Evolutionary conservation across 352 stramenopile species (phyloP).

Genomic region (Phytophthora sp.): DNA sequence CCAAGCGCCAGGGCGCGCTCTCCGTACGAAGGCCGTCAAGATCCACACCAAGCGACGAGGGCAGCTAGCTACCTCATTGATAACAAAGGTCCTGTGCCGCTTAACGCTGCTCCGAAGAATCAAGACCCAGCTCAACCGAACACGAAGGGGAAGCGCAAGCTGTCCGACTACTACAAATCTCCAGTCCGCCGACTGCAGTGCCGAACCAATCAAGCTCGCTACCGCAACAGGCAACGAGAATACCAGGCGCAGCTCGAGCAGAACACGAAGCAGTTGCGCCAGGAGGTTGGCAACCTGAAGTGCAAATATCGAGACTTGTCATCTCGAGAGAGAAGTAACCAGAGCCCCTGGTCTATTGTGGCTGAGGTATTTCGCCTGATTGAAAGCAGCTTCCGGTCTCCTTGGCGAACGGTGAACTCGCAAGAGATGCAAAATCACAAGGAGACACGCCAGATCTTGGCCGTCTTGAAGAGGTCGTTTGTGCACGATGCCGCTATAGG

Average conservation of each 20-base stretch:
- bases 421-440: conserved; percentile 5
- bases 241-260: background rate
- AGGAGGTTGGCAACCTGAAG: background rate
- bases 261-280: background rate
- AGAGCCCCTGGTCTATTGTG: conserved; percentile 3
- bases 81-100: too few species aligned
- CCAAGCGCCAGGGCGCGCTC: too few species aligned
- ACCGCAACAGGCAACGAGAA: conserved; percentile 8
- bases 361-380: background rate
- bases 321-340: background rate
- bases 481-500: background rate
- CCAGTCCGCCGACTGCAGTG: conserved; percentile 7
- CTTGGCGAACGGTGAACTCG: background rate
- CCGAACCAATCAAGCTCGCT: background rate
- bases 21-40: too few species aligned
- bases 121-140: too few species aligned
- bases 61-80: too few species aligned
- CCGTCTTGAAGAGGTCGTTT: background rate
- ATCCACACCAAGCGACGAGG: too few species aligned
- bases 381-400: background rate
- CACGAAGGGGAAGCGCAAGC: too few species aligned
- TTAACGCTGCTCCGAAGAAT: too few species aligned
- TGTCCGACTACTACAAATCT: too few species aligned
- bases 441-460: background rate
- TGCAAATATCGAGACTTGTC: background rate